Percentiles rank a stretch among this genome's conserved stretches.
phyloP scores from a whole-genome alignment of 2,329 filamentous ascomycete genomes.

The Ceratocystis huliohia region DNA sequence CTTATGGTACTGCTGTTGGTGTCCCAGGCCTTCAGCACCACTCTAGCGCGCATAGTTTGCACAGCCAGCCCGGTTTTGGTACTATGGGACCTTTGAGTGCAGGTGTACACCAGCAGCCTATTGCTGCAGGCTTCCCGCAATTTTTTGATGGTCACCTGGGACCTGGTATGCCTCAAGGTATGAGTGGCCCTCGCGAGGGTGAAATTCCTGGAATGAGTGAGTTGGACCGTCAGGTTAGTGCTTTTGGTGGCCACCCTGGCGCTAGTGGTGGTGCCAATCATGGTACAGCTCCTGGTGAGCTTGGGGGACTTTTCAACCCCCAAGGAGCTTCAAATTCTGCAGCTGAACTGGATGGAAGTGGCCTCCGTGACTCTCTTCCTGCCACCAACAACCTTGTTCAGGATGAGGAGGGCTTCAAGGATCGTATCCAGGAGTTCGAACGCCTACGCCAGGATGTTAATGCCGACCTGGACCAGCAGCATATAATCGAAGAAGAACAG shows the following conservation, averaged over 20 bases:
- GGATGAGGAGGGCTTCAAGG: slow-evolving; percentile 49
- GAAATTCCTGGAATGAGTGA: slow-evolving; percentile 54
- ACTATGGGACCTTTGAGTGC: slow-evolving; percentile 73
- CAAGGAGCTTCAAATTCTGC: neutral
- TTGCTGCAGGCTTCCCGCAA: slow-evolving; percentile 14
- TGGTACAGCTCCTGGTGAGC: slow-evolving; percentile 24
- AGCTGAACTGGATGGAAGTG: neutral
- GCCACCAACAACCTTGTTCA: slow-evolving; percentile 38
- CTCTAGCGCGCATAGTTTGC: slow-evolving; percentile 85
- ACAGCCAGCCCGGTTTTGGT: slow-evolving; percentile 92
- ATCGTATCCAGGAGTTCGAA: slow-evolving; percentile 74
- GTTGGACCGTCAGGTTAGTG: slow-evolving; percentile 42
- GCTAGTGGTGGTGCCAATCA: neutral
- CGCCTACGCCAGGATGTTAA: slow-evolving; percentile 63
- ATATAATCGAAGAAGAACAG: slow-evolving; percentile 22
- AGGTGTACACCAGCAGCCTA: slow-evolving; percentile 29
- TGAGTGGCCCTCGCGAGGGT: slow-evolving; percentile 40
- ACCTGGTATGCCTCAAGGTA: slow-evolving; percentile 10
- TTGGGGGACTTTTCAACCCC: slow-evolving; percentile 5
- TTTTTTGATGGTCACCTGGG: slow-evolving; percentile 12
- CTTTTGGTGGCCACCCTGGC: slow-evolving; percentile 22
- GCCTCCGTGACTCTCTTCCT: slow-evolving; percentile 30
- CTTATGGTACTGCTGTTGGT: slow-evolving; percentile 25
- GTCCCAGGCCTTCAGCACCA: slow-evolving; percentile 61
- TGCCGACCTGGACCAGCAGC: slow-evolving; percentile 28